These are phyloP conservation scores for Calocera cornea DNA, from an alignment of 768 basidiomycete species.

Conservation along the genomic window DNA sequence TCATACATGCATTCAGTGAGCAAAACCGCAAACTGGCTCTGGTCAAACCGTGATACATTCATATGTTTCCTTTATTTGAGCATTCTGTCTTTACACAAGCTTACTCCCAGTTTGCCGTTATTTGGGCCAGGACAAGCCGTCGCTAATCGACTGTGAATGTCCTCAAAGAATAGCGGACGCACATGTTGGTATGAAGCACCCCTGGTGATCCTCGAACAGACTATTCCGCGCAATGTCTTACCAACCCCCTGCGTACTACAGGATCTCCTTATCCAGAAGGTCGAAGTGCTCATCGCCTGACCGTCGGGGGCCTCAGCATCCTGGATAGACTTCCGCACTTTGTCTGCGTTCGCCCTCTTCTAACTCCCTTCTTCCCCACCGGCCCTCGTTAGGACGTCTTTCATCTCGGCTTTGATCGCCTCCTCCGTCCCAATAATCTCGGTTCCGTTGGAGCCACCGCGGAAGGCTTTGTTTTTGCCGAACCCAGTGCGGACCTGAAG, in stretches of 20 bases:
- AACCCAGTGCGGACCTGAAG: background rate
- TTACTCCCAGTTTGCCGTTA: too few relatives aligned
- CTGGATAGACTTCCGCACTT: slow-evolving; percentile 2
- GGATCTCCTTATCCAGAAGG: background rate
- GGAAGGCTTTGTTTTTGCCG: background rate
- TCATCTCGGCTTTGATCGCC: slow-evolving; percentile 15
- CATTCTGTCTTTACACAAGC: too few relatives aligned
- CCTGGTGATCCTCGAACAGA: too few relatives aligned
- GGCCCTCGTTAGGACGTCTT: slow-evolving; percentile 14
- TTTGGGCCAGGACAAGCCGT: too few relatives aligned
- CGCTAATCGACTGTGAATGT: too few relatives aligned
- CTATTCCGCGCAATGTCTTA: too few relatives aligned
- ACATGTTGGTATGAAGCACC: too few relatives aligned
- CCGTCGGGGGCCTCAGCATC: background rate
- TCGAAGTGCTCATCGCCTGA: background rate
- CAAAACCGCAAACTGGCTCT: too few relatives aligned
- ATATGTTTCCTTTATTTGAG: too few relatives aligned
- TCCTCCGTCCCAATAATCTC: slow-evolving; percentile 15
- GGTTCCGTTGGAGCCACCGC: slow-evolving; percentile 7
- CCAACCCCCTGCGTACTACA: background rate
- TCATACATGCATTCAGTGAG: too few relatives aligned
- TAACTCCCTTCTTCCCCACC: slow-evolving; percentile 18
- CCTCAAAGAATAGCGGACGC: too few relatives aligned
- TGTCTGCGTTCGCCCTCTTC: slow-evolving; percentile 17
- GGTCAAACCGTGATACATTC: too few relatives aligned